phyloP scores from a whole-genome alignment of 352 stramenopile species.

The Saprolegnia parasitica region DNA sequence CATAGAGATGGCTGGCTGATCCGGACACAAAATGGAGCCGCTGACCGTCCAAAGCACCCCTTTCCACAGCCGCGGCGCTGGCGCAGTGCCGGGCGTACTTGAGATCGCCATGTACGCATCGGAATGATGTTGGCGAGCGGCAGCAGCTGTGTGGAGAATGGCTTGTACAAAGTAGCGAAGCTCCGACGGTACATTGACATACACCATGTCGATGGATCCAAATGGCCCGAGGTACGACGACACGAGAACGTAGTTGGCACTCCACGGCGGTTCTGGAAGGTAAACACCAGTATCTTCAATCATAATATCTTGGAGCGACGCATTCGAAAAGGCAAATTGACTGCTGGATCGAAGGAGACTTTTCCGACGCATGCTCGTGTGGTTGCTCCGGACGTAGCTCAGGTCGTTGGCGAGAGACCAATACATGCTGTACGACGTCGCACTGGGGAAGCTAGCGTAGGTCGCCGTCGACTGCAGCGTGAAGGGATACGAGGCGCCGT shows the following conservation, averaged over 20 bases:
- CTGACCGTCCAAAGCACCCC: no score
- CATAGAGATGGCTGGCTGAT: no score
- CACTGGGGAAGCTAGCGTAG: neutral
- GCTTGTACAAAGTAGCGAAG: neutral
- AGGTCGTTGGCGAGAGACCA: constrained; percentile 16
- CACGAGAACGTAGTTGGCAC: neutral
- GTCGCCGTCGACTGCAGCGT: neutral
- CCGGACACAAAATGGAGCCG: no score
- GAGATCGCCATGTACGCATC: no score
- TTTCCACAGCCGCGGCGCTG: no score
- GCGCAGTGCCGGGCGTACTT: no score
- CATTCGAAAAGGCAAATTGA: constrained; percentile 10
- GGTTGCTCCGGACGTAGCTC: neutral
- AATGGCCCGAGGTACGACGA: neutral
- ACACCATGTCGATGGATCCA: constrained; percentile 16
- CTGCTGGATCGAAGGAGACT: constrained; percentile 4
- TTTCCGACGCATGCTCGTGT: neutral
- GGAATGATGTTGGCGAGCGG: no score
- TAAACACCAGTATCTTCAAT: neutral
- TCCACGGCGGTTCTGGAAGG: neutral
- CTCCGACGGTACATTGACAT: neutral
- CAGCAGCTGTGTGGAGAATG: neutral
- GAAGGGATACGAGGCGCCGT: neutral
- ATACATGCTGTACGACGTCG: constrained; percentile 5
- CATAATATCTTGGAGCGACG: neutral